Evolutionary conservation across 805 yeast species (phyloP).

Genomic region (Ogataea pignaliae): DNA sequence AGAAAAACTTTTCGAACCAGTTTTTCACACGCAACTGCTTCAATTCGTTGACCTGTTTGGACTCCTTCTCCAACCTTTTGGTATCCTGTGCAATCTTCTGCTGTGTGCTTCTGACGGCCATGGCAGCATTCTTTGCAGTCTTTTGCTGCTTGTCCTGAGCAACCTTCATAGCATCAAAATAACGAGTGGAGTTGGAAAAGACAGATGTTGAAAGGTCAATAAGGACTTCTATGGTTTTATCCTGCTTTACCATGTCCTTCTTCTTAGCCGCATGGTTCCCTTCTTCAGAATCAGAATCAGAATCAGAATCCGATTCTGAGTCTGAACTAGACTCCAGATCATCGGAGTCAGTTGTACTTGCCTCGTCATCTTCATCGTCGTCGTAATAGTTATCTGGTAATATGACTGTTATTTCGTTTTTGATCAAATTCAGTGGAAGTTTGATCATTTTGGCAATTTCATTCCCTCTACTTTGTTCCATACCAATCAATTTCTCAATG

Average conservation of each 20-base stretch:
- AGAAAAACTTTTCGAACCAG: constrained; percentile 92
- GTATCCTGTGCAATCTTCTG: constrained; percentile 70
- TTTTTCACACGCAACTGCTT: constrained; percentile 64
- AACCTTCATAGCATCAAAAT: constrained; percentile 69
- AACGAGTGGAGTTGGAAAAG: constrained; percentile 81
- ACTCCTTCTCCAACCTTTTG: constrained; percentile 55
- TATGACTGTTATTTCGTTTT: constrained; percentile 57
- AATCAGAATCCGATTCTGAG: constrained; percentile 32
- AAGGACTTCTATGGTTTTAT: constrained; percentile 42
- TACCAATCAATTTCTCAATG: constrained; percentile 67
- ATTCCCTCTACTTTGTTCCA: constrained; percentile 66
- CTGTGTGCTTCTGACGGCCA: constrained; percentile 82
- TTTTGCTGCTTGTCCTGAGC: constrained; percentile 76
- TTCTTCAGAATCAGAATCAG: constrained; percentile 28
- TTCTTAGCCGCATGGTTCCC: constrained; percentile 25
- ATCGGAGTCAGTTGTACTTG: neutral
- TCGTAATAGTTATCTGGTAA: constrained; percentile 46
- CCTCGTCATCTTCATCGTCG: constrained; percentile 29
- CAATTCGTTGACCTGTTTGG: constrained; percentile 42
- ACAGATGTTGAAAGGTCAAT: constrained; percentile 73
- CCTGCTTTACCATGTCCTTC: constrained; percentile 8
- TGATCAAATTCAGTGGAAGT: constrained; percentile 64
- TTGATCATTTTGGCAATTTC: constrained; percentile 57
- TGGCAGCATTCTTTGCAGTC: constrained; percentile 70
- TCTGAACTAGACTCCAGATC: constrained; percentile 19